phyloP scores from a whole-genome alignment of 169 alveolate species.

The Eimeria sp. region DNA sequence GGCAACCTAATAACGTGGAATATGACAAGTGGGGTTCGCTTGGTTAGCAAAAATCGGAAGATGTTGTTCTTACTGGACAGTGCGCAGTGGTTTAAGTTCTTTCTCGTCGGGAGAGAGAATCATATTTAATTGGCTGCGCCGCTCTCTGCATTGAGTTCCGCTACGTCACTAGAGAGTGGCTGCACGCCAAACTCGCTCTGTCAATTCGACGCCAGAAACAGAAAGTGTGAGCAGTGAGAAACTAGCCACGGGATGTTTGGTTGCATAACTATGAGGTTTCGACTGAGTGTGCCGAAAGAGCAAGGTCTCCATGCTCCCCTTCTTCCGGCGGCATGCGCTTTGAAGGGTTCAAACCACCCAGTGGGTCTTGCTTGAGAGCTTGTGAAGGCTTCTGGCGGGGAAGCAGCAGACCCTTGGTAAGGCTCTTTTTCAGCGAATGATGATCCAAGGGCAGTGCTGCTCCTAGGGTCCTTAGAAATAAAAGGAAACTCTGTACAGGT shows the following conservation, averaged over 20 bases:
- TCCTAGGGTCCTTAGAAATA: slow-evolving; percentile 51
- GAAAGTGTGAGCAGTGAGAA: neutral
- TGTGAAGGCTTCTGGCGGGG: slow-evolving; percentile 31
- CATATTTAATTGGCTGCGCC: neutral
- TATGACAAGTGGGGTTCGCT: neutral
- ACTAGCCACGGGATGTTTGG: neutral
- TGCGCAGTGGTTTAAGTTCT: neutral
- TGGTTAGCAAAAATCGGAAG: neutral
- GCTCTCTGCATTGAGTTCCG: neutral
- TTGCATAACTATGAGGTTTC: neutral
- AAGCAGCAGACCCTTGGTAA: slow-evolving; percentile 26
- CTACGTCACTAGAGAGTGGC: neutral
- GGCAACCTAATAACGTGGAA: no score
- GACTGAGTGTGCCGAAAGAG: neutral
- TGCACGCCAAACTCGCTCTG: neutral
- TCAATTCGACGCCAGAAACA: neutral
- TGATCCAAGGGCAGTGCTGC: slow-evolving; percentile 69
- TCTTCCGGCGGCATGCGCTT: neutral
- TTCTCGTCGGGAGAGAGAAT: neutral
- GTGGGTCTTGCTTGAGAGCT: neutral
- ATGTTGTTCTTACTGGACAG: no score
- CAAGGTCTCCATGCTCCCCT: neutral
- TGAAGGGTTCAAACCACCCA: neutral
- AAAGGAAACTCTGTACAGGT: slow-evolving; percentile 40
- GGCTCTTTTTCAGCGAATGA: slow-evolving; percentile 35